Base-by-base conservation (phyloP, 805 yeast species). In the Lipomyces kockii region DNA sequence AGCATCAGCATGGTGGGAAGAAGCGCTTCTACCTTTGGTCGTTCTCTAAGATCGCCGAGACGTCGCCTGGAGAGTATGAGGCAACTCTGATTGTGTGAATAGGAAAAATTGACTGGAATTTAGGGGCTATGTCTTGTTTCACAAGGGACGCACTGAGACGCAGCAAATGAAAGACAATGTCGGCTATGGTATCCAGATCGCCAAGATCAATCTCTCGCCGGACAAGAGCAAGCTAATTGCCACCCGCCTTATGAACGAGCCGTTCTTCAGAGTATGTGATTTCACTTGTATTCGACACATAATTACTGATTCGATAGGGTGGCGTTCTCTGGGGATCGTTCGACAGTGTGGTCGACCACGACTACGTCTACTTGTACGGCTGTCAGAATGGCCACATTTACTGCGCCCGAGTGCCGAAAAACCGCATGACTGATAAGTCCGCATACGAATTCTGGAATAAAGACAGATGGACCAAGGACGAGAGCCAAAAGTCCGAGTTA, bases 51-150 rank as follows among this genome's bases (percentile, higher is more conserved):
- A 61, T 69, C 32, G 64, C 64, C 34, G 72, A 69, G 58, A 56
- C 57, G 14, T 20, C 58, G 0, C 72, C 72, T 25, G 72, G 72
- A 3, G 58, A 63, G 70, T 67, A 46, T 39, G 67, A 20, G n/a
- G 34, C 20, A 8, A 12, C 14, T 25, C 14, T 20, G 14, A 59
- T 29, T 37, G 20, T n/a, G 7, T 20, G 27, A 14, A 1, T 35
- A 3, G 25, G 27, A 14, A 12, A n/a, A 49, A 14, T 9, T 22
- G 17, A 14, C 22, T 11, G 12, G 8, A 9, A 25, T 29, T 22
- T 39, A 67, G 70, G 54, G 72, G 72, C 17, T 69, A 66, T 67
- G 27, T 69, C 3, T 69, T 63, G n/a, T 69, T 69, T 39, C 56
- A 61, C 37, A 69, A 69, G 63, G 72, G 72, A 2, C 62, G 72